Evolutionary conservation across 768 basidiomycete genomes (phyloP).

Genomic region (Inosperma sp.): DNA sequence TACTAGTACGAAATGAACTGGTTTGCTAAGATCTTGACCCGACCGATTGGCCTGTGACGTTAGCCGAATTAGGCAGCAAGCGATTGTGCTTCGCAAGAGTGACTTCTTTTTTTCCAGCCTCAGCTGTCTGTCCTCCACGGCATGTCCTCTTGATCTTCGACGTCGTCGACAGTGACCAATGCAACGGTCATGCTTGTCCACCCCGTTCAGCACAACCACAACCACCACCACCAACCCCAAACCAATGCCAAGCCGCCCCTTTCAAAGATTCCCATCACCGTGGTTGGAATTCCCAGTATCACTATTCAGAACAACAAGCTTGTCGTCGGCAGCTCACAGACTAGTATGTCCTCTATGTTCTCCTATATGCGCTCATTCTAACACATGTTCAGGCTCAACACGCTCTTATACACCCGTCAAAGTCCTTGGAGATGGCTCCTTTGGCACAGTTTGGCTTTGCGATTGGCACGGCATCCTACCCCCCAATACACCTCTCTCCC

Average conservation of each 20-base stretch:
- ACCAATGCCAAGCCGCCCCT: slow-evolving; percentile 21
- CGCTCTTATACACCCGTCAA: slow-evolving; percentile 94
- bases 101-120: slow-evolving; percentile 26
- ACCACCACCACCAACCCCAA: slow-evolving; percentile 27
- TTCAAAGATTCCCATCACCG: slow-evolving; percentile 58
- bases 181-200: slow-evolving; percentile 40
- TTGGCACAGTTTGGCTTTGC: slow-evolving; percentile 97
- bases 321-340: slow-evolving; percentile 66
- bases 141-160: slow-evolving; percentile 10
- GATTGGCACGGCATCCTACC: slow-evolving; percentile 98
- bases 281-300: slow-evolving; percentile 73
- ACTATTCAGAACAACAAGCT: slow-evolving; percentile 65
- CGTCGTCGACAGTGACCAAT: slow-evolving; percentile 7
- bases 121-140: slow-evolving; percentile 6
- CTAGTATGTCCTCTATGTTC: slow-evolving; percentile 47
- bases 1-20: slow-evolving; percentile 46
- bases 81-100: slow-evolving; percentile 11
- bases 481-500: slow-evolving; percentile 83
- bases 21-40: slow-evolving; percentile 25
- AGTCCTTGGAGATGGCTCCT: slow-evolving; percentile 95
- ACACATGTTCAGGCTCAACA: slow-evolving; percentile 55
- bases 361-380: slow-evolving; percentile 13
- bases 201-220: slow-evolving; percentile 35
- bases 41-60: slow-evolving; percentile 21
- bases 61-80: slow-evolving; percentile 19